Conservation (phyloP, 177 flowering plant genomes). For the Telopea speciosissima region DNA sequence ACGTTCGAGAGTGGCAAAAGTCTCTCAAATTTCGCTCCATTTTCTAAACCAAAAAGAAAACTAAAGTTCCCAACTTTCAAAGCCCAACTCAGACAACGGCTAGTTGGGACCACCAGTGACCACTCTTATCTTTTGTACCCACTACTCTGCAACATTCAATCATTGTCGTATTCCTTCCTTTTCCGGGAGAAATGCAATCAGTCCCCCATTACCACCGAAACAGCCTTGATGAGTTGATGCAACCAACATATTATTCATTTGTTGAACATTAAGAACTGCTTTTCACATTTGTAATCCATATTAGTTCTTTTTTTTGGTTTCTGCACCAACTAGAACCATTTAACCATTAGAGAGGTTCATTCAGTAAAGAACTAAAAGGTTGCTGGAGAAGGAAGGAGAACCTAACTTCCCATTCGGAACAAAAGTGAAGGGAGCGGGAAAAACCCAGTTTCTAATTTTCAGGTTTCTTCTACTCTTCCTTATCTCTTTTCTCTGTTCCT, state of each 20-base stretch:
- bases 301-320: not conserved
- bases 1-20: not conserved
- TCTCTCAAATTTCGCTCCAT: not conserved
- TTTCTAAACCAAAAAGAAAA: slow-evolving; percentile 10
- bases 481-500: not conserved
- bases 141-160: slow-evolving; percentile 9
- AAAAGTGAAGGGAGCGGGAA: not conserved
- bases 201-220: not conserved
- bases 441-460: not conserved
- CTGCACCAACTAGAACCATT: not conserved
- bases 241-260: not conserved
- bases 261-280: not conserved
- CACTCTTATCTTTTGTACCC: slow-evolving; percentile 3
- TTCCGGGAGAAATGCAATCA: not conserved
- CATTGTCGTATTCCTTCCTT: slow-evolving; percentile 4
- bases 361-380: not conserved
- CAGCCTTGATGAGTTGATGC: too few species aligned
- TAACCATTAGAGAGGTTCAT: not conserved
- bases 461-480: not conserved
- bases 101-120: slow-evolving; percentile 15
- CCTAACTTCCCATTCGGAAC: not conserved
- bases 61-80: not conserved
- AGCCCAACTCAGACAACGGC: slow-evolving; percentile 8
- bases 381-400: not conserved
- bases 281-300: not conserved